A percentile compares a stretch with the other conserved stretches of the same genome.
These are phyloP conservation scores for Stemphylium beticola DNA, from an alignment of 2,329 filamentous ascomycete species.

Conservation along the genomic window DNA sequence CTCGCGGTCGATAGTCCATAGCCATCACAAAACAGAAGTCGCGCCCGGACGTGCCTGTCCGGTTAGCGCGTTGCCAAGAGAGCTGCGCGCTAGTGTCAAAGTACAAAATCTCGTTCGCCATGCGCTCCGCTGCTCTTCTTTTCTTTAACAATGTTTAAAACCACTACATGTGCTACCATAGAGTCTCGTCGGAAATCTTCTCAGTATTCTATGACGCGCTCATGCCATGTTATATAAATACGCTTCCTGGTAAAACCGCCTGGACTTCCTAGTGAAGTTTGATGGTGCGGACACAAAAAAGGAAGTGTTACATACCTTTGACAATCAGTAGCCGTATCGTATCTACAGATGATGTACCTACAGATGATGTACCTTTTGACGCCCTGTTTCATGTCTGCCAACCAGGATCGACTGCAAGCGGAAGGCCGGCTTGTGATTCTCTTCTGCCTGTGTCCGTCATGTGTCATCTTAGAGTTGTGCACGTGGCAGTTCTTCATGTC, in stretches of 20 bases:
- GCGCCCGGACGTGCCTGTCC: constrained; percentile 15
- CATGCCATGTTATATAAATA: constrained; percentile 87
- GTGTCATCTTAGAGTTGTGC: too few relatives aligned
- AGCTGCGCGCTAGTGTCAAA: constrained; percentile 19
- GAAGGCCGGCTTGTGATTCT: too few relatives aligned
- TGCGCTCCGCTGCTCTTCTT: constrained; percentile 51
- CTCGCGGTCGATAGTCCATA: constrained; percentile 13
- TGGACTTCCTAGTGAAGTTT: constrained; percentile 56
- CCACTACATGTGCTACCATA: constrained; percentile 81
- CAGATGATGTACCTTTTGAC: too few relatives aligned
- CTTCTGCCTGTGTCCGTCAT: too few relatives aligned
- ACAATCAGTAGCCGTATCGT: too few relatives aligned
- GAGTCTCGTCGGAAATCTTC: constrained; percentile 93
- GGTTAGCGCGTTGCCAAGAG: constrained; percentile 22
- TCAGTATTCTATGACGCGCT: constrained; percentile 99
- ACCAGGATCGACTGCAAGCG: too few relatives aligned
- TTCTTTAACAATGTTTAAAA: constrained; percentile 71
- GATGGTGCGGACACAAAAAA: constrained; percentile 51
- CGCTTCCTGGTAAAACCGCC: constrained; percentile 62
- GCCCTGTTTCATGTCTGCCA: too few relatives aligned
- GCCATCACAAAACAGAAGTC: constrained; percentile 36
- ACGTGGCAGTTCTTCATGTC: too few relatives aligned
- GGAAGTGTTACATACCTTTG: constrained; percentile 47
- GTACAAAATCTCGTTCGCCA: constrained; percentile 25
- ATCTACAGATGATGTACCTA: too few relatives aligned